Evolutionary conservation across 1,139 yeast species (phyloP).

Genomic region (Candida albicans): DNA sequence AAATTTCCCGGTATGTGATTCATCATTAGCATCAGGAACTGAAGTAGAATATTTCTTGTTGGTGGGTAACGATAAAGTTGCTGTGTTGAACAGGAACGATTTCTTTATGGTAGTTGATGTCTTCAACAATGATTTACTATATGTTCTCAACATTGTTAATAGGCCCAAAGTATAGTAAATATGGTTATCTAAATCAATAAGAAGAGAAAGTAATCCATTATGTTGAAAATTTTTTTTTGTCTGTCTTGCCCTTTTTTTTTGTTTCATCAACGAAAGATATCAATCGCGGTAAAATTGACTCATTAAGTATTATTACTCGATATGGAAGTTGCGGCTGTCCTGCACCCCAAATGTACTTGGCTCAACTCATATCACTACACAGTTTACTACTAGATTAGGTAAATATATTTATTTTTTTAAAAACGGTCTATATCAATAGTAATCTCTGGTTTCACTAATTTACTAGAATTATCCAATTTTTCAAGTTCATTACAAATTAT

Average conservation of each 20-base stretch:
- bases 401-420: constrained; percentile 3
- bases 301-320: neutral
- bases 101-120: neutral
- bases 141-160: neutral
- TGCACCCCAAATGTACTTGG: neutral
- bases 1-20: constrained; percentile 32
- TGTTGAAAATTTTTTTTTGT: neutral
- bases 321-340: neutral
- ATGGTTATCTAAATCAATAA: neutral
- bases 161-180: no score
- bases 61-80: neutral
- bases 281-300: constrained; percentile 1
- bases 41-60: constrained; percentile 5
- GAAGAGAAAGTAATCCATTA: neutral
- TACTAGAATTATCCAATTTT: constrained; percentile 24
- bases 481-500: constrained; percentile 39
- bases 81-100: neutral
- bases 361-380: neutral
- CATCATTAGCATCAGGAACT: constrained; percentile 19
- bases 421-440: constrained; percentile 60
- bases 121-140: neutral
- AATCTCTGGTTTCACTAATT: constrained; percentile 46
- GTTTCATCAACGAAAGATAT: neutral
- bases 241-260: neutral
- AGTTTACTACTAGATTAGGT: no score